Percentiles rank a stretch among this genome's conserved stretches.
phyloP scores from a whole-genome alignment of 139 green algal genomes.

The Raphidocelis subcapitata region DNA sequence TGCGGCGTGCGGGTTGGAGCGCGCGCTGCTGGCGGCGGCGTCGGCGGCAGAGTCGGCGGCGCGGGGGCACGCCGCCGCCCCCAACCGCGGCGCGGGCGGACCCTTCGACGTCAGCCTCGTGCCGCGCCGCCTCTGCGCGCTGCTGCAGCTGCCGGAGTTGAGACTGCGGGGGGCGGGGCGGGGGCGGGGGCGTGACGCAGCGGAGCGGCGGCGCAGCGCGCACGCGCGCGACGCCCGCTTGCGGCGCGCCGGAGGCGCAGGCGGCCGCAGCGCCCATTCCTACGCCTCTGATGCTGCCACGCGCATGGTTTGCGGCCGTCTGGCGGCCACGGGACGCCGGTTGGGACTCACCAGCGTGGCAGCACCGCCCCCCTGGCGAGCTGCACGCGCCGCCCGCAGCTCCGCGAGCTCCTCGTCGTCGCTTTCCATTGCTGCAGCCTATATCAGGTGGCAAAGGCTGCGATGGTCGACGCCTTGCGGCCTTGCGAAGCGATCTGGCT shows the following conservation, averaged over 20 bases:
- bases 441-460: too few relatives aligned
- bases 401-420: constrained; percentile 66
- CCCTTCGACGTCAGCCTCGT: constrained; percentile 4
- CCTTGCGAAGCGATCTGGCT: too few relatives aligned
- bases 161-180: constrained; percentile 26
- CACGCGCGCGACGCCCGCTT: too few relatives aligned
- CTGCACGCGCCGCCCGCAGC: constrained; percentile 47
- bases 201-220: not conserved
- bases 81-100: not conserved
- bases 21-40: not conserved
- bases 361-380: constrained; percentile 28
- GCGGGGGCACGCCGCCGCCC: not conserved
- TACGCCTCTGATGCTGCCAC: too few relatives aligned
- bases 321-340: too few relatives aligned
- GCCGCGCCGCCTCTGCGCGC: not conserved
- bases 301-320: too few relatives aligned
- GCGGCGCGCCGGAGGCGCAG: not conserved
- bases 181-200: not conserved
- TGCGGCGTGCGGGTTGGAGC: not conserved
- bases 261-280: not conserved
- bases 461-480: too few relatives aligned
- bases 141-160: constrained; percentile 32
- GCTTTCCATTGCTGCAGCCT: too few relatives aligned
- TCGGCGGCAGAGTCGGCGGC: not conserved
- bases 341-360: constrained; percentile 30